Evolutionary conservation across 148 eudicot genomes (phyloP), one percentile per base, ranked within the genome.

Genomic region (Persicaria maculosa): DNA sequence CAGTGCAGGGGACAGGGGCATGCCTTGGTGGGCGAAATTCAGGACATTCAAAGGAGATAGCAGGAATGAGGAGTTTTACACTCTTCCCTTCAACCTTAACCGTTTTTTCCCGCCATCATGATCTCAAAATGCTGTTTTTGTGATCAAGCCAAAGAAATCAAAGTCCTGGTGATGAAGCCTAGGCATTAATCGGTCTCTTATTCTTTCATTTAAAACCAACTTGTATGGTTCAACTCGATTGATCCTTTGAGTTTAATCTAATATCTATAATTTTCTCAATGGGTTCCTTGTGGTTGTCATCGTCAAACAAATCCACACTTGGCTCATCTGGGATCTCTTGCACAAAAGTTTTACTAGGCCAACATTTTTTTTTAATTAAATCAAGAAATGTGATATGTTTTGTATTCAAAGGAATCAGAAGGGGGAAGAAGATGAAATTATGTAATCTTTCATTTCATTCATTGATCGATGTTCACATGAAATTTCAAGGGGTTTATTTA

Each of bases 1-100:
- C 82, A 90, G 92, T 72, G 97, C 99, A 1, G 85, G 74, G 80
- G 97, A 92, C 80, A 74, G 97, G 69, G 99, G 99, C 67, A 90
- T 95, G 97, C 94, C 99, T 7, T 95, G 99, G 99, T 95, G 99
- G 99, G 97, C 80, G 50, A 95, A 90, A 36, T 95, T 95, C 84
- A 85, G 99, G 73, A 82, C 97, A 3, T 95, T 95, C 72, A 95
- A 95, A 79, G 99, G 99, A 45, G 99, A 95, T 74, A 89, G 87
- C 72, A 74, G 99, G 74, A 95, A 92, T 59, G 99, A 92, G 79
- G 97, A 95, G 81, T 95, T 92, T 79, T 95, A 95, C 84, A 90
- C 93, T 36, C 91, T 95, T 43, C 99, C 99, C 72, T 95, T 95
- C 79, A 95, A 95, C 81, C 92, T 95, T 57, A 89, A 95, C 81